phyloP scores from a whole-genome alignment of 805 yeast species.

The Isabelozyma heimii region DNA sequence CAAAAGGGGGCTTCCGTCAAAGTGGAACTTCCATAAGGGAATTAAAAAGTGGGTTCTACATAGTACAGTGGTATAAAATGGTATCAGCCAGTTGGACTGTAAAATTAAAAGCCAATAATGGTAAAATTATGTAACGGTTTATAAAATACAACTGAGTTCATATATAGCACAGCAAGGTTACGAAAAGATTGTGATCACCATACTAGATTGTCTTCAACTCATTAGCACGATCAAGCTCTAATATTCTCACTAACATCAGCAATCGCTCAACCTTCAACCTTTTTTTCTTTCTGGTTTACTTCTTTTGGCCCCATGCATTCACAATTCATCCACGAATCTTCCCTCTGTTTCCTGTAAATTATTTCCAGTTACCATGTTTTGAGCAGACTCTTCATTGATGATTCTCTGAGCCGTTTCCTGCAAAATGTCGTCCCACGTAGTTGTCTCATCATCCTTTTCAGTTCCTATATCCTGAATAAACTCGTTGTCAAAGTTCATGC shows the following conservation, averaged over 20 bases:
- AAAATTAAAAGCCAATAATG: too few relatives aligned
- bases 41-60: neutral
- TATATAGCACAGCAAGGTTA: too few relatives aligned
- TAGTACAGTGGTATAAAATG: neutral
- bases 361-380: neutral
- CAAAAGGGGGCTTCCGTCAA: slow-evolving; percentile 49
- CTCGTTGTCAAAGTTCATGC: neutral
- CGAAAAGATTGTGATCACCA: too few relatives aligned
- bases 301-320: too few relatives aligned
- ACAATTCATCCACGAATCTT: slow-evolving; percentile 7
- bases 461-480: neutral
- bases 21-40: slow-evolving; percentile 33
- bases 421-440: neutral
- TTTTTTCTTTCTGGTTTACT: too few relatives aligned
- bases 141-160: too few relatives aligned
- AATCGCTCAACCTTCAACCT: too few relatives aligned
- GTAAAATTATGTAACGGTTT: too few relatives aligned
- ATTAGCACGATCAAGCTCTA: too few relatives aligned
- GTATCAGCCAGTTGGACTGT: too few relatives aligned
- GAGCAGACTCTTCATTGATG: slow-evolving; percentile 9
- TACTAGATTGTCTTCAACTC: too few relatives aligned
- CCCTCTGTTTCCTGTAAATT: neutral
- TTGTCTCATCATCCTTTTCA: neutral
- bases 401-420: slow-evolving; percentile 1
- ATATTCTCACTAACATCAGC: too few relatives aligned